Evolutionary conservation across 2,329 filamentous ascomycete genomes (phyloP).

Genomic region (Cladosporium oxysporum): DNA sequence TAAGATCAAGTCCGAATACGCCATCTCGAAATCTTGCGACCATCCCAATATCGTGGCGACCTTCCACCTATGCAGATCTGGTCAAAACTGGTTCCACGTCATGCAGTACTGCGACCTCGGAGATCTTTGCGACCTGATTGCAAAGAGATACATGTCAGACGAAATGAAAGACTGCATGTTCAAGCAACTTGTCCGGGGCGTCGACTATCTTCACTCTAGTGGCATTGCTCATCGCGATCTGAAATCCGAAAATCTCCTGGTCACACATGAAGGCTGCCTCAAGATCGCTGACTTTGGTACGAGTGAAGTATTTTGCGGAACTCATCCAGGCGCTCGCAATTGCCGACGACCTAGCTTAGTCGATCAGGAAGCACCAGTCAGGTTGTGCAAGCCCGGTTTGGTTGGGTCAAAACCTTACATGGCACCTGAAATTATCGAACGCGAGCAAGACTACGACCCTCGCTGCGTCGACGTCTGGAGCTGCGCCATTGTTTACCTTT

Average conservation of each 20-base stretch:
- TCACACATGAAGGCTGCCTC: slow-evolving; percentile 76
- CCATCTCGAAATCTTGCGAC: slow-evolving; percentile 79
- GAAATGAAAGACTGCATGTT: slow-evolving; percentile 80
- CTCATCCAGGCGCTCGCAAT: slow-evolving; percentile 71
- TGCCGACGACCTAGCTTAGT: slow-evolving; percentile 60
- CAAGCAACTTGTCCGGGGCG: slow-evolving; percentile 82
- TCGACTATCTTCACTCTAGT: slow-evolving; percentile 77
- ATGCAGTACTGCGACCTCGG: slow-evolving; percentile 90
- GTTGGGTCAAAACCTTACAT: slow-evolving; percentile 87
- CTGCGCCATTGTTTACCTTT: slow-evolving; percentile 78
- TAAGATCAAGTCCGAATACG: slow-evolving; percentile 90
- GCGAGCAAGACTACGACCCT: slow-evolving; percentile 69
- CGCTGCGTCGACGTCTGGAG: slow-evolving; percentile 84
- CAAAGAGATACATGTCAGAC: slow-evolving; percentile 64
- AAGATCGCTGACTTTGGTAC: slow-evolving; percentile 94
- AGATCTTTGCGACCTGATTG: slow-evolving; percentile 75
- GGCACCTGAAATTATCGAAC: slow-evolving; percentile 77
- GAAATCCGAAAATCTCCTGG: slow-evolving; percentile 83
- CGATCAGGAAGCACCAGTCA: slow-evolving; percentile 69
- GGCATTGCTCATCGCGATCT: slow-evolving; percentile 90
- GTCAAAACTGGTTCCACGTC: slow-evolving; percentile 82
- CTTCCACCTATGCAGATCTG: slow-evolving; percentile 67
- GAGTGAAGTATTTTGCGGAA: slow-evolving; percentile 80
- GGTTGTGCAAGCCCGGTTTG: slow-evolving; percentile 74
- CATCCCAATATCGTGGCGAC: slow-evolving; percentile 88